Percentiles rank a stretch among this genome's conserved stretches.
phyloP scores from a whole-genome alignment of 1,284 basidiomycete genomes.

The Trametes hirsuta region DNA sequence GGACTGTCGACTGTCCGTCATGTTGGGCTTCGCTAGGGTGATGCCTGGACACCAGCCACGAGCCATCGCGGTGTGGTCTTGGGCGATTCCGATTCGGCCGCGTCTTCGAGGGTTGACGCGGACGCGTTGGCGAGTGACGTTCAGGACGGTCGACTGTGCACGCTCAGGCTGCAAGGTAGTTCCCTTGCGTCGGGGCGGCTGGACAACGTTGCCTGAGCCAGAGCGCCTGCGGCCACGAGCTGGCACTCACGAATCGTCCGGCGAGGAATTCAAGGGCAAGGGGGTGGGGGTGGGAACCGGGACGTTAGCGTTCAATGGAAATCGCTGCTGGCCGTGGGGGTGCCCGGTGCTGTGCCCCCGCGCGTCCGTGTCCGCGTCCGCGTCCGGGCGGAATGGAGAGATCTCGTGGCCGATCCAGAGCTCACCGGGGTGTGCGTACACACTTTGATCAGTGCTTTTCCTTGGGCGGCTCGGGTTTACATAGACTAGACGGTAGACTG shows the following conservation, averaged over 20 bases:
- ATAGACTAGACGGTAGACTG: too few relatives aligned
- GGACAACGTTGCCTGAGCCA: background rate
- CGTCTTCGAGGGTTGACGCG: too few relatives aligned
- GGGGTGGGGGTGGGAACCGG: background rate
- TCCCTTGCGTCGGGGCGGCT: background rate
- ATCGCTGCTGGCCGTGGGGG: background rate
- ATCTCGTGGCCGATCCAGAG: background rate
- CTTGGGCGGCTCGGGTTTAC: too few relatives aligned
- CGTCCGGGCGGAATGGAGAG: constrained; percentile 13
- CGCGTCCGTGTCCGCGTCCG: background rate
- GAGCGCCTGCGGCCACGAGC: background rate
- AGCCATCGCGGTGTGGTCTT: too few relatives aligned
- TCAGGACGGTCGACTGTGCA: background rate
- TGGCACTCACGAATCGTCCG: background rate
- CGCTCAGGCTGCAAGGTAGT: background rate
- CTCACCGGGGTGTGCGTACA: background rate
- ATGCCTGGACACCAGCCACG: too few relatives aligned
- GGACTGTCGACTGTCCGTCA: background rate
- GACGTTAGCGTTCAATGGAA: background rate
- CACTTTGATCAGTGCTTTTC: background rate
- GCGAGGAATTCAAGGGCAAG: background rate
- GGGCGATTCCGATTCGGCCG: too few relatives aligned
- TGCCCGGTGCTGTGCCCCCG: background rate
- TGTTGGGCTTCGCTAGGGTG: background rate
- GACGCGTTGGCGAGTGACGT: too few relatives aligned